A percentile compares a stretch with the other conserved stretches of the same genome.
Evolutionary conservation across 2,329 filamentous ascomycete species (phyloP).

Genomic region (Byssochlamys sp.): DNA sequence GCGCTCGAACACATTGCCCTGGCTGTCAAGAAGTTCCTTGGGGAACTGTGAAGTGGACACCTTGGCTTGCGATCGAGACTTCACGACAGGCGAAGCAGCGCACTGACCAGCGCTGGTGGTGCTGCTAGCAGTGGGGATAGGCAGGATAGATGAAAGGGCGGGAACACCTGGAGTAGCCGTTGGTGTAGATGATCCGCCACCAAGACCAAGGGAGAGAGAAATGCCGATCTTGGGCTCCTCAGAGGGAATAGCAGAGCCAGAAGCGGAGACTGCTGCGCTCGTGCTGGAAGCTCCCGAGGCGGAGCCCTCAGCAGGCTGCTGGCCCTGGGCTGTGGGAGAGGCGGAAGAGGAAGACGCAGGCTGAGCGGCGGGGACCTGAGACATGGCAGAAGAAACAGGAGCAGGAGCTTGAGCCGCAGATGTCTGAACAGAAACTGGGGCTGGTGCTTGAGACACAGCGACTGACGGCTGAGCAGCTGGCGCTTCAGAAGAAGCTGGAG

Average conservation of each 20-base stretch:
- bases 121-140: not conserved
- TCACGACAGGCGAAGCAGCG: slow-evolving; percentile 24
- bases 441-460: not conserved
- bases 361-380: not conserved
- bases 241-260: not conserved
- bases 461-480: slow-evolving; percentile 5
- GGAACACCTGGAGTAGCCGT: not conserved
- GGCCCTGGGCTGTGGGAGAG: not conserved
- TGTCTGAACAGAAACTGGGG: not conserved
- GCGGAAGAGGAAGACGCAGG: not conserved
- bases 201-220: not conserved
- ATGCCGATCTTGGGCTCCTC: not conserved
- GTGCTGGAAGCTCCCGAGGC: not conserved
- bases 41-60: slow-evolving; percentile 49
- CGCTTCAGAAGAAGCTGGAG: slow-evolving; percentile 1
- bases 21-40: slow-evolving; percentile 50
- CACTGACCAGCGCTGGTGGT: not conserved
- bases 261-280: not conserved
- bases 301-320: not conserved
- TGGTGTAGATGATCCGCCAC: not conserved
- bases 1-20: slow-evolving; percentile 67
- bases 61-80: slow-evolving; percentile 48
- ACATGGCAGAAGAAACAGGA: not conserved
- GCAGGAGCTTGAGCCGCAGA: not conserved
- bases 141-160: slow-evolving; percentile 1